A percentile compares a stretch with the other conserved stretches of the same genome.
These are phyloP conservation scores for Magnusiomyces tetraspermus DNA, from an alignment of 1,139 yeast species.

Conservation along the genomic window DNA sequence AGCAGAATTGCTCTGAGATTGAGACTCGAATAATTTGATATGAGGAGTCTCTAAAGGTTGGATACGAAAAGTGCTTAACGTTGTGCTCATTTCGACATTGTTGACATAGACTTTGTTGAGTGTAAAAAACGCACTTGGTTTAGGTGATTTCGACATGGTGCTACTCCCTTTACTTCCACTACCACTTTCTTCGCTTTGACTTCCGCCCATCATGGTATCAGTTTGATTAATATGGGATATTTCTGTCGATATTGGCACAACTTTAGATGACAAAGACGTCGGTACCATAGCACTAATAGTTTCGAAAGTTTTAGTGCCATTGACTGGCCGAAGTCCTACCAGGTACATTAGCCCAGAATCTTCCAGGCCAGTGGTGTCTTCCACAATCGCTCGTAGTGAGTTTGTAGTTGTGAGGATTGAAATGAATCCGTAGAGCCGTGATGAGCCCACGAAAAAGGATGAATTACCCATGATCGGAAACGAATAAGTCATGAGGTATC, in stretches of 20 bases:
- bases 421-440: conserved; percentile 61
- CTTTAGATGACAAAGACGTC: neutral
- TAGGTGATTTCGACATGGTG: too few relatives aligned
- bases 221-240: too few relatives aligned
- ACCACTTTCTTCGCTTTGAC: too few relatives aligned
- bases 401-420: conserved; percentile 56
- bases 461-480: conserved; percentile 66
- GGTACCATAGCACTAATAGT: conserved; percentile 1
- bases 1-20: too few relatives aligned
- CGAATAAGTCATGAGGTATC: conserved; percentile 46
- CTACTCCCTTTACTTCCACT: too few relatives aligned
- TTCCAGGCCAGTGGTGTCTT: conserved; percentile 40
- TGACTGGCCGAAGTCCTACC: conserved; percentile 20
- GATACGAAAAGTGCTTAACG: too few relatives aligned
- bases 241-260: neutral
- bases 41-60: too few relatives aligned
- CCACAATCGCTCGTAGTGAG: conserved; percentile 42
- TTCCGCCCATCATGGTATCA: too few relatives aligned
- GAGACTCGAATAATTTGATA: too few relatives aligned
- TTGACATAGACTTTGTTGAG: too few relatives aligned
- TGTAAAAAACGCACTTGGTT: too few relatives aligned
- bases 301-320: neutral
- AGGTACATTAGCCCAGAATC: conserved; percentile 37
- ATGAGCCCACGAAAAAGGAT: conserved; percentile 53
- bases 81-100: too few relatives aligned